These are phyloP conservation scores for Pseudogymnoascus sp. DNA, from an alignment of 2,329 filamentous ascomycete species.

Conservation along the genomic window DNA sequence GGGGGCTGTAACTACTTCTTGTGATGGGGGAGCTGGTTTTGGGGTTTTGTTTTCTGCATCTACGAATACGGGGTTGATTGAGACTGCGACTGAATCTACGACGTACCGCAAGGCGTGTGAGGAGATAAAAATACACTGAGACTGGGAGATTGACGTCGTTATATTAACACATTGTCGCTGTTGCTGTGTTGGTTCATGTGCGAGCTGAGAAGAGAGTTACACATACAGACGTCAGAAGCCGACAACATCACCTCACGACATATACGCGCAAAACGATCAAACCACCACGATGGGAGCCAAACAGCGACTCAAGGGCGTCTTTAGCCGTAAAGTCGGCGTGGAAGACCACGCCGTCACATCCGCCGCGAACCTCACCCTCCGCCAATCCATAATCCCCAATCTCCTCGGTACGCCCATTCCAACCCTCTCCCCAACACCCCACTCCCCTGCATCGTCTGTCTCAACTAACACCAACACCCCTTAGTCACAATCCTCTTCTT, in stretches of 20 bases:
- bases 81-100: background rate
- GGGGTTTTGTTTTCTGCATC: background rate
- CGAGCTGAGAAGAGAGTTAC: background rate
- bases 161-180: background rate
- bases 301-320: background rate
- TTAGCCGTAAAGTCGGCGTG: background rate
- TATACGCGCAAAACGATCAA: background rate
- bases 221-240: background rate
- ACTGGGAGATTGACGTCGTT: background rate
- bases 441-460: no score
- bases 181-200: background rate
- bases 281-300: background rate
- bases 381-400: constrained; percentile 37
- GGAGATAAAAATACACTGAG: background rate
- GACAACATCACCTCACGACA: background rate
- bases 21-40: background rate
- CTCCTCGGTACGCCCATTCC: constrained; percentile 25
- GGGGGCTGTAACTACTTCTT: background rate
- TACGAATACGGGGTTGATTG: background rate
- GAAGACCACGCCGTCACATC: constrained; percentile 24
- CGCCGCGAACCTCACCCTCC: constrained; percentile 35
- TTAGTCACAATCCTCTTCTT: constrained; percentile 47
- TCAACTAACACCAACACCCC: background rate
- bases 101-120: background rate
- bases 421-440: background rate